These are phyloP conservation scores for Adansonia rubrostipa DNA, from an alignment of 441 rosid species.

Conservation along the genomic window DNA sequence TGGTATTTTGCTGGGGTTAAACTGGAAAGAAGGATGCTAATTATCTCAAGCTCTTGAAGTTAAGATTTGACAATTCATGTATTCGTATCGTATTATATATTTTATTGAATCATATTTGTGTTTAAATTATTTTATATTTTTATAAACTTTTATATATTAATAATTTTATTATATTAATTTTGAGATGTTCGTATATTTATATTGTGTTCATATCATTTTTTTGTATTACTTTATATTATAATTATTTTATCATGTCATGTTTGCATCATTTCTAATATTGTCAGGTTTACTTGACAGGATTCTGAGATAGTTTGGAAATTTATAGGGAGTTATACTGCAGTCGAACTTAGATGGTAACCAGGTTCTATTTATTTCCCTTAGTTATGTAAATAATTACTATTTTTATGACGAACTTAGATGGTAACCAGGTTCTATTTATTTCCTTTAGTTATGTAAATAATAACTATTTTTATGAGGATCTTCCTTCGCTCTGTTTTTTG, in stretches of 20 bases:
- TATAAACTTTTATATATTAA: too few species aligned
- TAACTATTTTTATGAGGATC: neutral
- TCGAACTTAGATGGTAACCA: neutral
- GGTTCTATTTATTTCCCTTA: neutral
- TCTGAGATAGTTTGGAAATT: too few species aligned
- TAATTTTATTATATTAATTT: too few species aligned
- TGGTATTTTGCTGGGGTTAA: neutral
- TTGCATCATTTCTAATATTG: too few species aligned
- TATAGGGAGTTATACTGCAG: neutral
- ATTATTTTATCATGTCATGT: too few species aligned
- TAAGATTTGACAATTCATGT: too few species aligned
- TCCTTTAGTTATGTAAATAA: conserved; percentile 2
- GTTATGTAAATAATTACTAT: neutral
- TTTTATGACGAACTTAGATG: neutral
- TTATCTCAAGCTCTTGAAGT: neutral
- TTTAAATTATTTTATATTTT: too few species aligned
- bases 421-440: neutral
- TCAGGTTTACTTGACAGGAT: neutral
- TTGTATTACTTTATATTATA: too few species aligned
- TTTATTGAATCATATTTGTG: too few species aligned
- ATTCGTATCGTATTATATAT: too few species aligned
- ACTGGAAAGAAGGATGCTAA: neutral
- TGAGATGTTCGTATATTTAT: too few species aligned
- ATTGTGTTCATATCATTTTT: too few species aligned
- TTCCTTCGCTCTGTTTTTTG: neutral